A percentile compares a stretch with the other conserved stretches of the same genome.
Conservation (phyloP, 1,284 basidiomycete species). For the Ustanciosporium gigantosporum region DNA sequence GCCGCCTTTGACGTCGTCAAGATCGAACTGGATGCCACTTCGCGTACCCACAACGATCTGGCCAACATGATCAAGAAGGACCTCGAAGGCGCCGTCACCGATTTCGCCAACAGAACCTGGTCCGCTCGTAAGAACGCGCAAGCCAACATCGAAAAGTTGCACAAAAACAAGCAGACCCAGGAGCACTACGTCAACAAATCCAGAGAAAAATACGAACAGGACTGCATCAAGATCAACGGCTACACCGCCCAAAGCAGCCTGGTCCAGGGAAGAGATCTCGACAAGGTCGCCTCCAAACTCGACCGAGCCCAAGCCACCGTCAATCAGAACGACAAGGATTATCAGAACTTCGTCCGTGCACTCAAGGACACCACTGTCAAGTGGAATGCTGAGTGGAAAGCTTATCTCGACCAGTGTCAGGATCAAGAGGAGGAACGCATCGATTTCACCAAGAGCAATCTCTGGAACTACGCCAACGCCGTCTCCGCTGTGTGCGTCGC, state of each 20-base stretch:
- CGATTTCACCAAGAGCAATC: conserved; percentile 89
- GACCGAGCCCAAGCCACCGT: conserved; percentile 89
- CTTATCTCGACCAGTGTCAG: conserved; percentile 71
- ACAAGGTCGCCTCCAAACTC: conserved; percentile 84
- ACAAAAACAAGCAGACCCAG: conserved; percentile 60
- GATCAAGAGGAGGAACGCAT: conserved; percentile 92
- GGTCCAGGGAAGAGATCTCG: conserved; percentile 89
- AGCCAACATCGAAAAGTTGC: conserved; percentile 53
- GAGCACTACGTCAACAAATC: conserved; percentile 65
- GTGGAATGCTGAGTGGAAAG: conserved; percentile 93
- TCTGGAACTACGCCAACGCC: conserved; percentile 95
- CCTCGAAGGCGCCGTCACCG: conserved; percentile 67
- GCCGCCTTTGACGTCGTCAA: conserved; percentile 77
- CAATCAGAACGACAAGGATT: conserved; percentile 75
- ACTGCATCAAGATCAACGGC: conserved; percentile 92
- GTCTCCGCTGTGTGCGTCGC: conserved; percentile 92
- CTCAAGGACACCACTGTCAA: conserved; percentile 78
- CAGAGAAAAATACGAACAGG: conserved; percentile 88
- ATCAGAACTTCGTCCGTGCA: conserved; percentile 80
- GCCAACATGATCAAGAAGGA: conserved; percentile 76
- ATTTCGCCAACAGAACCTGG: conserved; percentile 50
- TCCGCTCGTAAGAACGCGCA: conserved; percentile 46
- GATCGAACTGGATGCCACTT: conserved; percentile 81
- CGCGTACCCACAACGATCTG: conserved; percentile 71
- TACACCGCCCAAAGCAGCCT: conserved; percentile 91